These are phyloP conservation scores for Gossypium arboreum DNA, from an alignment of 345 rosid genomes.

Conservation along the genomic window DNA sequence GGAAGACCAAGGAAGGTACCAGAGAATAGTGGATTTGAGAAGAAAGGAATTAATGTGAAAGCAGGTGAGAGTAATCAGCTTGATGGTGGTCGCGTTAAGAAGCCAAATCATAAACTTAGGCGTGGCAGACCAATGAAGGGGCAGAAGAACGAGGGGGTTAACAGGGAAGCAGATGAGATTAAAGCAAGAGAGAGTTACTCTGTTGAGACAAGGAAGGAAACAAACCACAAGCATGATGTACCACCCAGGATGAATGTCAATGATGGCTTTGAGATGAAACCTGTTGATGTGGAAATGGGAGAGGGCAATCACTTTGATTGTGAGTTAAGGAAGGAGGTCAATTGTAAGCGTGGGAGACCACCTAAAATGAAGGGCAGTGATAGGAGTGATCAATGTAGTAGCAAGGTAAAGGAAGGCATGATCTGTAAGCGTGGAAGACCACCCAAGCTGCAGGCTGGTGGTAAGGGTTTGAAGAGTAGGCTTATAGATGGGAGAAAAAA, in stretches of 20 bases:
- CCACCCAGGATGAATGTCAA: background rate
- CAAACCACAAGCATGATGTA: background rate
- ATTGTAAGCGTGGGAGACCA: slow-evolving; percentile 3
- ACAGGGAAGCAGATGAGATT: background rate
- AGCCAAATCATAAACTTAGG: background rate
- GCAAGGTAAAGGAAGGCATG: background rate
- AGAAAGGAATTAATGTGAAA: background rate
- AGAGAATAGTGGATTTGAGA: slow-evolving; percentile 7
- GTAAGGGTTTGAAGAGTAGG: slow-evolving; percentile 4
- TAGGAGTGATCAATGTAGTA: background rate
- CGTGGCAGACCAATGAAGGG: background rate
- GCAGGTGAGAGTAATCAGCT: background rate
- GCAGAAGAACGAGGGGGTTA: background rate
- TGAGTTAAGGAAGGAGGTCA: slow-evolving; percentile 6
- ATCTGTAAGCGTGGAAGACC: slow-evolving; percentile 18
- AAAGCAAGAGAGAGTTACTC: background rate
- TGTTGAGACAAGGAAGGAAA: background rate
- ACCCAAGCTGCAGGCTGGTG: slow-evolving; percentile 1
- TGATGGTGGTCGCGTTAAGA: background rate
- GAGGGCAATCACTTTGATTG: slow-evolving; percentile 14
- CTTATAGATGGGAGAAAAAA: slow-evolving; percentile 13
- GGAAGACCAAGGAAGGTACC: background rate
- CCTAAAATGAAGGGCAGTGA: background rate
- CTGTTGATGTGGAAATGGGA: background rate
- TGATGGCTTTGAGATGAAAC: background rate